Base-by-base conservation (phyloP, 2,329 filamentous ascomycete species). In the Calonectria pauciramosa region DNA sequence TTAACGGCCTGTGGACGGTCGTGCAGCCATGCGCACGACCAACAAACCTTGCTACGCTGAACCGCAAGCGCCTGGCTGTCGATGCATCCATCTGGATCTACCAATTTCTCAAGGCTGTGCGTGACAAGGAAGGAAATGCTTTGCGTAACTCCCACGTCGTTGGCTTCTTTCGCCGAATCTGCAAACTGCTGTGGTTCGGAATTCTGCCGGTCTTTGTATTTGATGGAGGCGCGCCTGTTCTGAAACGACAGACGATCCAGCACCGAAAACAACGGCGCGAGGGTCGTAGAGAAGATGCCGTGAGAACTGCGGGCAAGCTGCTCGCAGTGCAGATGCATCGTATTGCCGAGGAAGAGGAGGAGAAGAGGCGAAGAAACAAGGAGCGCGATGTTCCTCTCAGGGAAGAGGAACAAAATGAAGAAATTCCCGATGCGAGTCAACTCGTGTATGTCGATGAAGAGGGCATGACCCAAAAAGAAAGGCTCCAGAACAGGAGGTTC, bases 71-170 rank as follows among this genome's bases (percentile, higher is more conserved):
- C 20, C 94, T 99, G 65, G 97, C 97, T 60, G 95, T 99, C 79
- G 97, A 99, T 86, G 97, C 97, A 73, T 98, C 96, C 16, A 99
- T 99, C 84, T 99, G 97, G 97, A 99, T 99, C 81, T 99, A 99
- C 89, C 97, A 99, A 83, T 99, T 99, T 82, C 92, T 99, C 81
- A 99, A 99, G 87, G 97, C 97, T 13, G 97, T 99, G 14, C 96
- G 97, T 81, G 97, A 99, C 86, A 98, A 99, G 82, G 97, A 99
- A 86, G 97, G 97, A 69, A 98, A 99, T 83, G 97, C 97, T 1
- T 89, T 99, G 68, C 95, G 96, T 77, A 99, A 98, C 87, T 96
- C 95, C 36, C 97, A 99, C 82, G 92, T 99, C 44, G 95, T 99
- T 54, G 97, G 97, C 49, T 99, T 99, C 91, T 99, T 99, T 86